Conservation (phyloP, 768 basidiomycete genomes). For the Rhodotorula paludigena region DNA sequence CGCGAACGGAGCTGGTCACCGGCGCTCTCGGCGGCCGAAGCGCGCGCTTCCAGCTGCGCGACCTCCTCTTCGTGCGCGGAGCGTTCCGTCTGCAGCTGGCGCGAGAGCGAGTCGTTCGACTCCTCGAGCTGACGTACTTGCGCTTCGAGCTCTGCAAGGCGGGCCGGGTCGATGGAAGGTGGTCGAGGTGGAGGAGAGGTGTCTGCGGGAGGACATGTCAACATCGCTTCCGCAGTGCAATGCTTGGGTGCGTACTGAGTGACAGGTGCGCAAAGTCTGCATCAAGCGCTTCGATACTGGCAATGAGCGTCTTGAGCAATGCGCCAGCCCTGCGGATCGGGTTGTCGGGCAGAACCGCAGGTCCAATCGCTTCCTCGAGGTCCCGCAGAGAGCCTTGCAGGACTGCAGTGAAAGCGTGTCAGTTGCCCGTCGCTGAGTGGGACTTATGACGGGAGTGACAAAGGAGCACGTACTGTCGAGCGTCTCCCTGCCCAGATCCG, state of each 20-base stretch:
- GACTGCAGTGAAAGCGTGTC: background rate
- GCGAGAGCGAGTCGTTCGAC: conserved; percentile 56
- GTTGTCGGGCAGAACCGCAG: conserved; percentile 27
- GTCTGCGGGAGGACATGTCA: too few relatives aligned
- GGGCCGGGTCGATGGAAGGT: conserved; percentile 47
- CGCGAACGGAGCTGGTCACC: conserved; percentile 60
- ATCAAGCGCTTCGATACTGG: conserved; percentile 73
- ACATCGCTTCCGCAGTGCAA: too few relatives aligned
- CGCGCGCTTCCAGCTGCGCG: conserved; percentile 26
- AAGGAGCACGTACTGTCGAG: conserved; percentile 51
- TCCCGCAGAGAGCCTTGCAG: too few relatives aligned
- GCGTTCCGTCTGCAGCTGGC: conserved; percentile 42
- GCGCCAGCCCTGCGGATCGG: conserved; percentile 62
- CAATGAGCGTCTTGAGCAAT: conserved; percentile 64
- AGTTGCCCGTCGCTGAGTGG: too few relatives aligned
- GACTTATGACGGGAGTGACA: too few relatives aligned
- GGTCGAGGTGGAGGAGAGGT: conserved; percentile 71
- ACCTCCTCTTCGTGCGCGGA: conserved; percentile 32
- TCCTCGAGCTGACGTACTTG: conserved; percentile 63
- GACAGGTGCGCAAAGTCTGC: conserved; percentile 78
- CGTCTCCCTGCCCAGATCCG: conserved; percentile 59
- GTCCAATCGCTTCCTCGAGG: conserved; percentile 33
- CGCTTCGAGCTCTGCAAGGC: conserved; percentile 61
- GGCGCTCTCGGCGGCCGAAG: conserved; percentile 11
- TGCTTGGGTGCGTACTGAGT: conserved; percentile 44